Conservation (phyloP, 2,329 filamentous ascomycete species). For the Graphiopsis chlorocephala region DNA sequence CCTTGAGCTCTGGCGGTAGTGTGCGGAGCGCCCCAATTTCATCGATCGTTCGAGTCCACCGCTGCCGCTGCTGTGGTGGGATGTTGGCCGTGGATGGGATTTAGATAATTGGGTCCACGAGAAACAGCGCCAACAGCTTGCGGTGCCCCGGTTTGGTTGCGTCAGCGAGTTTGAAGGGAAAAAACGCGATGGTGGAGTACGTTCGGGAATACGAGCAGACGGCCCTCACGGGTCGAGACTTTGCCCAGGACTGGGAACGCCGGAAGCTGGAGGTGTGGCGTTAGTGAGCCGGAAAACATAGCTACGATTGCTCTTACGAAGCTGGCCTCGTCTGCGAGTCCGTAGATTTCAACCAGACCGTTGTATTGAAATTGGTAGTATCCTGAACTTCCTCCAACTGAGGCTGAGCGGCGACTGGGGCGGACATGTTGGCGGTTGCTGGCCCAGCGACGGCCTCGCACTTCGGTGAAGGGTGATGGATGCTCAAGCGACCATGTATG, state of each 20-base stretch:
- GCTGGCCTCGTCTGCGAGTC: too few relatives aligned
- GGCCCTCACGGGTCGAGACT: constrained; percentile 47
- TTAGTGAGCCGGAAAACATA: too few relatives aligned
- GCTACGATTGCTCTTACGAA: too few relatives aligned
- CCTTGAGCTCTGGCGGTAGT: constrained; percentile 71
- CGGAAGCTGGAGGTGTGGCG: constrained; percentile 21
- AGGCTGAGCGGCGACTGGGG: neutral
- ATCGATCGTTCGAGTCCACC: constrained; percentile 32
- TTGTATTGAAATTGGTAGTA: neutral
- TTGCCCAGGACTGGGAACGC: constrained; percentile 47
- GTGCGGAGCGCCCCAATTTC: constrained; percentile 73
- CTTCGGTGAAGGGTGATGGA: neutral
- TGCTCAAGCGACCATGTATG: neutral
- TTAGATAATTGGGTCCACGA: constrained; percentile 53
- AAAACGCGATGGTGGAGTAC: constrained; percentile 52
- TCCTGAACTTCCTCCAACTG: neutral
- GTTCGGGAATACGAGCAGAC: constrained; percentile 57
- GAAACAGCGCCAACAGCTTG: constrained; percentile 52
- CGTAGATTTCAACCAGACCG: neutral
- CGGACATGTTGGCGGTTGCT: neutral
- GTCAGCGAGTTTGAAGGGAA: constrained; percentile 51
- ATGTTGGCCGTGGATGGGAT: constrained; percentile 51
- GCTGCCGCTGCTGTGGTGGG: constrained; percentile 47
- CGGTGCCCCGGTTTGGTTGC: constrained; percentile 52
- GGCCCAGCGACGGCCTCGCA: neutral